phyloP scores from a whole-genome alignment of 129 eudicot species.

The carrot (Daucus carota) region DH1_v3.0 NC_030388.2:25193001-25193500 shows the following conservation, averaged over 20 bases:
- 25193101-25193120: background rate
- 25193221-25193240: constrained; percentile 83
- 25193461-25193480: too few relatives aligned
- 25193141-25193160: background rate
- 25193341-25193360: constrained; percentile 17
- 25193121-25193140: background rate
- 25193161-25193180: background rate
- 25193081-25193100: background rate
- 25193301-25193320: constrained; percentile 71
- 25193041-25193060: background rate
- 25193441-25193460: background rate
- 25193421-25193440: constrained; percentile 1
- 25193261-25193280: constrained; percentile 59
- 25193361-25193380: constrained; percentile 17
- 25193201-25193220: constrained; percentile 38
- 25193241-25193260: constrained; percentile 70
- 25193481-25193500: too few relatives aligned
- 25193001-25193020: too few relatives aligned
- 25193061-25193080: background rate
- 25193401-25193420: constrained; percentile 25
- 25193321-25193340: constrained; percentile 65
- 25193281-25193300: constrained; percentile 64
- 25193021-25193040: background rate
- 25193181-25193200: background rate
- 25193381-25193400: constrained; percentile 22